phyloP scores from a whole-genome alignment of 768 basidiomycete genomes.

The Pulveroboletus sp. region DNA sequence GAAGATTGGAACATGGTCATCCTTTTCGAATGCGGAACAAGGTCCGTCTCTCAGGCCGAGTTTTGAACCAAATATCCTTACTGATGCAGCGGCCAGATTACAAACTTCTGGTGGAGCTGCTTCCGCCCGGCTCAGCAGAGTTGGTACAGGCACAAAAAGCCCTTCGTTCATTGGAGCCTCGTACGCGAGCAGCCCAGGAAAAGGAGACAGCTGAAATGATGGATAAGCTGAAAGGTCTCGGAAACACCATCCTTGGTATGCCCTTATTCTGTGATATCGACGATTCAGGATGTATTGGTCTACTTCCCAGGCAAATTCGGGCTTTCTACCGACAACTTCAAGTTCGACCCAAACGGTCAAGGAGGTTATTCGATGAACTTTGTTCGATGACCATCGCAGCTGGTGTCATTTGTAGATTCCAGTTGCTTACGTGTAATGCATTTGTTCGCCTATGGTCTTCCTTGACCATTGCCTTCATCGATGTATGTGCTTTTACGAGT shows the following conservation, averaged over 20 bases:
- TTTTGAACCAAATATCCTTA: not conserved
- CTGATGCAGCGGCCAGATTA: conserved; percentile 56
- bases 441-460: not conserved
- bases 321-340: conserved; percentile 93
- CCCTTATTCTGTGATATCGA: not conserved
- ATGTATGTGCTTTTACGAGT: conserved; percentile 19
- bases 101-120: conserved; percentile 58
- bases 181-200: conserved; percentile 74
- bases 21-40: conserved; percentile 77
- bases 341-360: conserved; percentile 88
- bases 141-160: conserved; percentile 43
- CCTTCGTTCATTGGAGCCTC: conserved; percentile 56
- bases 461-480: conserved; percentile 10
- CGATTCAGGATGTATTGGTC: not conserved
- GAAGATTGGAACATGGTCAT: conserved; percentile 74
- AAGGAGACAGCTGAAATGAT: conserved; percentile 89
- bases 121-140: conserved; percentile 54
- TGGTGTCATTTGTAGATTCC: not conserved
- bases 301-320: conserved; percentile 76
- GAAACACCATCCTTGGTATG: conserved; percentile 83
- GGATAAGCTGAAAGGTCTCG: conserved; percentile 86
- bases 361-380: conserved; percentile 98
- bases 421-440: not conserved
- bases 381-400: conserved; percentile 36
- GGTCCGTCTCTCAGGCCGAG: conserved; percentile 42